Evolutionary conservation across 2,329 filamentous ascomycete species (phyloP).

Genomic region (Dactylellina leptospora): DNA sequence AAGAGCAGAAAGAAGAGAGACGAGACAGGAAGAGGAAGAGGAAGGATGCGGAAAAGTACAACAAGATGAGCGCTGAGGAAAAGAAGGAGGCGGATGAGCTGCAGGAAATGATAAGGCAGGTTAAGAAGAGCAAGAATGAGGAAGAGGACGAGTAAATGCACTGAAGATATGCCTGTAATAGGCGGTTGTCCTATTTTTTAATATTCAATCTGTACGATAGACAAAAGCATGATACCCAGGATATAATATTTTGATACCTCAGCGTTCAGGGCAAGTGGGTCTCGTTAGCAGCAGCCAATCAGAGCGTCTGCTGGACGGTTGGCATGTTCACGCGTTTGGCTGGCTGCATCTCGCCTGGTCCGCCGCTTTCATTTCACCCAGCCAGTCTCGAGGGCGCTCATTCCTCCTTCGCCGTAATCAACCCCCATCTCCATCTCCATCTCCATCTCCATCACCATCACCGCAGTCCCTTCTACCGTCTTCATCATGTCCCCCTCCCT

Average conservation of each 20-base stretch:
- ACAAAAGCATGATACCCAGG: no score
- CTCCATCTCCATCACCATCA: not conserved
- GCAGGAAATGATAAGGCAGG: constrained; percentile 74
- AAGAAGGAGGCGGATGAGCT: constrained; percentile 71
- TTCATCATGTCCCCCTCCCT: no score
- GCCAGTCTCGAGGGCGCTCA: no score
- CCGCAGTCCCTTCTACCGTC: not conserved
- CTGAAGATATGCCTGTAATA: not conserved
- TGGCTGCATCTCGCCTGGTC: not conserved
- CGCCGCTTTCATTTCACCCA: no score
- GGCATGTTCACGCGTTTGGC: constrained; percentile 5
- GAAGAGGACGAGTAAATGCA: constrained; percentile 35
- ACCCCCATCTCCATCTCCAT: not conserved
- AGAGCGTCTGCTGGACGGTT: not conserved
- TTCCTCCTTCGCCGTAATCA: no score
- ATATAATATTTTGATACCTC: no score
- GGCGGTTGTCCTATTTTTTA: not conserved
- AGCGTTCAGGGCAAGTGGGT: constrained; percentile 20
- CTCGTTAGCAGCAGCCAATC: not conserved
- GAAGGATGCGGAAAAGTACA: constrained; percentile 70
- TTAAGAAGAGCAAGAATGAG: constrained; percentile 69
- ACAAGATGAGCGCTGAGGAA: constrained; percentile 72
- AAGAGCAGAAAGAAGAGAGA: constrained; percentile 71
- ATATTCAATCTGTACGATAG: no score
- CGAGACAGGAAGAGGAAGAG: constrained; percentile 77